Percentiles rank a stretch among this genome's conserved stretches.
These are phyloP conservation scores for Hygrophorus pudorinus DNA, from an alignment of 768 basidiomycete species.

Conservation along the genomic window DNA sequence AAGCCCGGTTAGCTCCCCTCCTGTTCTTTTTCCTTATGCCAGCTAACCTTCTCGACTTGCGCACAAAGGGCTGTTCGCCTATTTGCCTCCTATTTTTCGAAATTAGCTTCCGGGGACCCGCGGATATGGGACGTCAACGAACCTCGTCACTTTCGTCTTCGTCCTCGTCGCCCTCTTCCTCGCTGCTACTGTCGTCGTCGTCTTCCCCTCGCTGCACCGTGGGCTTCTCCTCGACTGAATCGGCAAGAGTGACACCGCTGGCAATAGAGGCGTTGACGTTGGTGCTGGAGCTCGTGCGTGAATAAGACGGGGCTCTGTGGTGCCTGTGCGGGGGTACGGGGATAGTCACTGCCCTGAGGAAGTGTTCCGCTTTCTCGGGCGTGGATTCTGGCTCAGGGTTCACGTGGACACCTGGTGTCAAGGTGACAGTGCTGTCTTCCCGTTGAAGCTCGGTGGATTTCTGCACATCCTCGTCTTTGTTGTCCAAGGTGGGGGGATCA, in stretches of 20 bases:
- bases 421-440: too few relatives aligned
- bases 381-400: conserved; percentile 3
- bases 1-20: too few relatives aligned
- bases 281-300: too few relatives aligned
- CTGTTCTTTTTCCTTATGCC: conserved; percentile 21
- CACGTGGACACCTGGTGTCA: too few relatives aligned
- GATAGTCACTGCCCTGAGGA: conserved; percentile 23
- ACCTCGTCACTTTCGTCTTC: conserved; percentile 23
- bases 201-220: conserved; percentile 3
- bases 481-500: too few relatives aligned
- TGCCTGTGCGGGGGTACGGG: conserved; percentile 24
- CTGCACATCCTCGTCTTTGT: too few relatives aligned
- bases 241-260: background rate
- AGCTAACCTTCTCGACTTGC: conserved; percentile 41
- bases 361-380: conserved; percentile 16
- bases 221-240: conserved; percentile 2
- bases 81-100: conserved; percentile 16
- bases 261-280: too few relatives aligned
- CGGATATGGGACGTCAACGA: conserved; percentile 9
- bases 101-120: conserved; percentile 11
- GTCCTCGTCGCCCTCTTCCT: conserved; percentile 11
- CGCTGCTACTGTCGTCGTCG: conserved; percentile 13
- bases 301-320: conserved; percentile 4
- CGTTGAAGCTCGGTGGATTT: too few relatives aligned
- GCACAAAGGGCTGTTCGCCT: conserved; percentile 30